Evolutionary conservation across 2,329 filamentous ascomycete species (phyloP).

Genomic region (Ceratocystis colombiana): DNA sequence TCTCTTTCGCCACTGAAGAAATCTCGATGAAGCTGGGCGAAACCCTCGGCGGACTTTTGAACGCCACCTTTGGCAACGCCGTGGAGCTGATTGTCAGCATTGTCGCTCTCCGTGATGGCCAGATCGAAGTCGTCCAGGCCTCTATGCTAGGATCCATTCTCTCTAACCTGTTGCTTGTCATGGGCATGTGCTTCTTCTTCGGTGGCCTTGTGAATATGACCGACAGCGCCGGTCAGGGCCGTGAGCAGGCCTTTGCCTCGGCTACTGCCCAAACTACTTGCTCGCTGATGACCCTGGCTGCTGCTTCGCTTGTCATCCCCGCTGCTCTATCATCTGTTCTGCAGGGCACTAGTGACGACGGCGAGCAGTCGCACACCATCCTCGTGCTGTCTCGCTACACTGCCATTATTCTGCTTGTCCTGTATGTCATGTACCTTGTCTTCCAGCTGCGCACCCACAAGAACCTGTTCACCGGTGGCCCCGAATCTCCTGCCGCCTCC

Average conservation of each 20-base stretch:
- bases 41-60: conserved; percentile 61
- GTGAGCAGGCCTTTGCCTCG: conserved; percentile 62
- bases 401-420: conserved; percentile 60
- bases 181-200: conserved; percentile 70
- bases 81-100: conserved; percentile 83
- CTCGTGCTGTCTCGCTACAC: conserved; percentile 65
- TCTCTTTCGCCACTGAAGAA: conserved; percentile 71
- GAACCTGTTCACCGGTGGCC: conserved; percentile 55
- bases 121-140: conserved; percentile 94
- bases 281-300: conserved; percentile 65
- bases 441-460: conserved; percentile 71
- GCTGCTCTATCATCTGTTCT: conserved; percentile 63
- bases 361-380: conserved; percentile 46
- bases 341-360: conserved; percentile 35
- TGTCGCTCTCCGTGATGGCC: conserved; percentile 70
- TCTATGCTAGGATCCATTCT: conserved; percentile 95
- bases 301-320: conserved; percentile 69
- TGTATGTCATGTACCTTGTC: conserved; percentile 66
- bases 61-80: conserved; percentile 70
- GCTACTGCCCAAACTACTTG: conserved; percentile 69
- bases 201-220: conserved; percentile 57
- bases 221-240: conserved; percentile 45
- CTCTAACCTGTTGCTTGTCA: conserved; percentile 82
- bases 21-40: conserved; percentile 62
- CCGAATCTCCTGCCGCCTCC: conserved; percentile 27